A percentile compares a stretch with the other conserved stretches of the same genome.
phyloP scores from a whole-genome alignment of 108 stramenopile species.

The Cyclostephanos tholiformis region DNA sequence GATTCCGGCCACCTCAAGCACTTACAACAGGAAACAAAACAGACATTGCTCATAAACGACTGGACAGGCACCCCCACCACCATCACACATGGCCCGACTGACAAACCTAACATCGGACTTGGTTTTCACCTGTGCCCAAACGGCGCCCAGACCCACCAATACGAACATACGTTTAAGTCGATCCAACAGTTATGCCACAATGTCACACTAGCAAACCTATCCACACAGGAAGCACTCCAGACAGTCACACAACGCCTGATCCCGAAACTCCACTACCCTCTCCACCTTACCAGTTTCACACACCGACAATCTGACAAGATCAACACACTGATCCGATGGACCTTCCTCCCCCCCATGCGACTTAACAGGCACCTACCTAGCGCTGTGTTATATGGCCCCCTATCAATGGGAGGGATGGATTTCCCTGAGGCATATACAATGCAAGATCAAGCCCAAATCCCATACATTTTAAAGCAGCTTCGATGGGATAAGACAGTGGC shows the following conservation, averaged over 20 bases:
- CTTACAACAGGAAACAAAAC: no score
- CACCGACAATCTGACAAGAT: neutral
- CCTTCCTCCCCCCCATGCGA: slow-evolving; percentile 4
- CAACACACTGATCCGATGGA: neutral
- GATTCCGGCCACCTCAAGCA: no score
- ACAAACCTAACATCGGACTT: no score
- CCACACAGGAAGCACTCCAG: neutral
- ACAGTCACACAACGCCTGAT: neutral
- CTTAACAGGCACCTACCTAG: no score
- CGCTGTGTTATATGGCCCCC: no score
- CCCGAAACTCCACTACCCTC: slow-evolving; percentile 1
- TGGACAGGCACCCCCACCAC: no score
- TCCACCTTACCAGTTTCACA: neutral
- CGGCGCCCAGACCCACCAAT: no score
- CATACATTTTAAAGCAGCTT: neutral
- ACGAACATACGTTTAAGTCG: neutral
- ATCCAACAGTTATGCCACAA: neutral
- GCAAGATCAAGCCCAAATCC: slow-evolving; percentile 1
- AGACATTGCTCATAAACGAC: no score
- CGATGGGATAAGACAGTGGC: slow-evolving; percentile 17
- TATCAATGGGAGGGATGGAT: no score
- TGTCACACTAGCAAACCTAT: neutral
- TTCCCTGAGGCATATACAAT: no score
- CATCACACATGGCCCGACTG: no score
- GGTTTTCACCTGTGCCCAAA: no score